A percentile compares a stretch with the other conserved stretches of the same genome.
phyloP scores from a whole-genome alignment of 2,329 filamentous ascomycete genomes.

The Pseudocercospora cruenta region DNA sequence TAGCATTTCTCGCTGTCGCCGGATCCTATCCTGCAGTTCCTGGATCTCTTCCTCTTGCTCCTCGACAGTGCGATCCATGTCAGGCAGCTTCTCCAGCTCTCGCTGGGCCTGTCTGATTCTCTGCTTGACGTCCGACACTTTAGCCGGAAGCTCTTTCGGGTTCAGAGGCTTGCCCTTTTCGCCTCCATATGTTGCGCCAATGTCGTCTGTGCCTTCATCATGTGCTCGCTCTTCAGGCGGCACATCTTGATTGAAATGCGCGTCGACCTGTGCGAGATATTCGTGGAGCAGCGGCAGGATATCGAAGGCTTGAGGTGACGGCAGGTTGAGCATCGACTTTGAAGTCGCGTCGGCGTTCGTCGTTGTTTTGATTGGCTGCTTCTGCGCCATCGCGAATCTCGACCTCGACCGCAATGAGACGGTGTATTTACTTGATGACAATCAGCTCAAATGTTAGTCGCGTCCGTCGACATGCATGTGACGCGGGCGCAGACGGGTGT shows the following conservation, averaged over 20 bases:
- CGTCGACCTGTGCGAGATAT: slow-evolving; percentile 70
- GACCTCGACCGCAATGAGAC: background rate
- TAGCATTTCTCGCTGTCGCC: slow-evolving; percentile 64
- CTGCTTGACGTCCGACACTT: slow-evolving; percentile 61
- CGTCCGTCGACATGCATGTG: background rate
- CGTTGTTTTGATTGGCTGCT: slow-evolving; percentile 29
- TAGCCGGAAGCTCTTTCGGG: slow-evolving; percentile 76
- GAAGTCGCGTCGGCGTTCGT: slow-evolving; percentile 23
- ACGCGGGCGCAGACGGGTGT: background rate
- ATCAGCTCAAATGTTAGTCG: background rate
- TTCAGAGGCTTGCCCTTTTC: slow-evolving; percentile 50
- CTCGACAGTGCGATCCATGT: slow-evolving; percentile 66
- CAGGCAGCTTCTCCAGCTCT: slow-evolving; percentile 67
- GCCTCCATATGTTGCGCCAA: slow-evolving; percentile 43
- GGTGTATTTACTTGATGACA: background rate
- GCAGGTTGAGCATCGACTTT: slow-evolving; percentile 52
- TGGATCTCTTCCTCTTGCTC: slow-evolving; percentile 74
- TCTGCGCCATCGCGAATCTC: slow-evolving; percentile 19
- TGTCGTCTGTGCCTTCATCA: slow-evolving; percentile 16
- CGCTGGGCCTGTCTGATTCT: slow-evolving; percentile 73
- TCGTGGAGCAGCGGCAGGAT: slow-evolving; percentile 79
- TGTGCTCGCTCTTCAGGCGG: slow-evolving; percentile 11
- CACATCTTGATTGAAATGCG: slow-evolving; percentile 18
- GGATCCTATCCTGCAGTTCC: slow-evolving; percentile 66
- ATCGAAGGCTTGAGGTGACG: slow-evolving; percentile 82